phyloP scores from a whole-genome alignment of 352 stramenopile species.

The Phytophthora pluvialis region DNA sequence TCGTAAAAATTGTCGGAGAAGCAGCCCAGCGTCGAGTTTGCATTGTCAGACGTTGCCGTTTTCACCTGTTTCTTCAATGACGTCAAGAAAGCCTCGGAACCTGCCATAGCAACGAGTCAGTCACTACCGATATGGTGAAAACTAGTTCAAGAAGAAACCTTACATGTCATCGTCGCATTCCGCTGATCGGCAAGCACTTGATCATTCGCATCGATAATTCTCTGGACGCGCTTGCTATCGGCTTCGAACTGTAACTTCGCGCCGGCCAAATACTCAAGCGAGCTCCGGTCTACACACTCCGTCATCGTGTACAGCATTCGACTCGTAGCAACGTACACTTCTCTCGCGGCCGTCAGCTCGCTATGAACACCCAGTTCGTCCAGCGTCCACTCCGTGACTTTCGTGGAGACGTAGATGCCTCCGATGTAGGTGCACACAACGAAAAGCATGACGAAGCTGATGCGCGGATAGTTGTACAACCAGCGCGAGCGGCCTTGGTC shows the following conservation, averaged over 20 bases:
- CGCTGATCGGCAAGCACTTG: constrained; percentile 16
- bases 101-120: constrained; percentile 19
- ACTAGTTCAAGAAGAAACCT: constrained; percentile 5
- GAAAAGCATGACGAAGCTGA: constrained; percentile 64
- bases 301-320: constrained; percentile 38
- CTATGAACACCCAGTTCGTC: constrained; percentile 31
- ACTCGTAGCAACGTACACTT: constrained; percentile 42
- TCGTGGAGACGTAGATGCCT: constrained; percentile 51
- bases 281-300: constrained; percentile 41
- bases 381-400: constrained; percentile 44
- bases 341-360: constrained; percentile 36
- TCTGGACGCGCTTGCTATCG: constrained; percentile 32
- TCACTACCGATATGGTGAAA: not conserved
- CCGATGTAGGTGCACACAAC: constrained; percentile 46
- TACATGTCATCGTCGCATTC: constrained; percentile 36
- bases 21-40: constrained; percentile 37
- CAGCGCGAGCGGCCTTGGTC: constrained; percentile 8
- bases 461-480: constrained; percentile 52
- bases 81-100: constrained; percentile 31
- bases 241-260: constrained; percentile 39
- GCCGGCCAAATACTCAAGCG: constrained; percentile 31
- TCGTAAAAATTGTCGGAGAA: constrained; percentile 40
- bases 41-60: constrained; percentile 5
- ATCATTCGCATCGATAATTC: constrained; percentile 40
- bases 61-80: constrained; percentile 26